These are phyloP conservation scores for Mucor irregularis DNA, from an alignment of 371 early-diverging fungal genomes.

Conservation along the genomic window DNA sequence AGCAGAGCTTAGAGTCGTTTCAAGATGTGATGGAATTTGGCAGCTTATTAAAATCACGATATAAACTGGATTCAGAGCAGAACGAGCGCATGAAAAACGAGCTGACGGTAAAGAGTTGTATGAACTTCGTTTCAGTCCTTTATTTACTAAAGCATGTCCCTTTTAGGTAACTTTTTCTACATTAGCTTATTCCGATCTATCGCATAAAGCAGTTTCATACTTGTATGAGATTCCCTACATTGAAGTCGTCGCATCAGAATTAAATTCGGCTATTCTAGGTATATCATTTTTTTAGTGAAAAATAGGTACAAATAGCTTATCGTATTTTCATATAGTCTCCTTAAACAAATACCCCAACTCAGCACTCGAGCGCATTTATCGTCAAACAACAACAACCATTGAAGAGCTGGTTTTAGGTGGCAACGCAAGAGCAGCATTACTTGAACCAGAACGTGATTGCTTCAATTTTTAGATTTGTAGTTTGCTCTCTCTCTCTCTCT, in stretches of 20 bases:
- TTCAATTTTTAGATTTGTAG: slow-evolving; percentile 9
- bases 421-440: slow-evolving; percentile 27
- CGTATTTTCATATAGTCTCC: slow-evolving; percentile 12
- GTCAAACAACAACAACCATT: slow-evolving; percentile 26
- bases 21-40: slow-evolving; percentile 63
- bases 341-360: slow-evolving; percentile 33
- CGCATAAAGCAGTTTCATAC: slow-evolving; percentile 35
- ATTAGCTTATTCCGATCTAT: slow-evolving; percentile 75
- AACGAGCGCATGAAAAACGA: slow-evolving; percentile 8
- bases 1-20: neutral
- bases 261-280: slow-evolving; percentile 76
- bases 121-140: too few species aligned
- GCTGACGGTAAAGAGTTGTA: slow-evolving; percentile 32
- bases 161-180: slow-evolving; percentile 63
- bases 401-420: slow-evolving; percentile 27
- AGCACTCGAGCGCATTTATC: slow-evolving; percentile 42
- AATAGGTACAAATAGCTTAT: too few species aligned
- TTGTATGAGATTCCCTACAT: slow-evolving; percentile 2
- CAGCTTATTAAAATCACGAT: slow-evolving; percentile 62
- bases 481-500: neutral
- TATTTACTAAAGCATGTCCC: too few species aligned
- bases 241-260: slow-evolving; percentile 58
- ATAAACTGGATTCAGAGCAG: slow-evolving; percentile 39
- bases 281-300: slow-evolving; percentile 1
- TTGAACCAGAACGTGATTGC: slow-evolving; percentile 27